These are phyloP conservation scores for Skeletonema marinoi DNA, from an alignment of 108 stramenopile genomes.

Conservation along the genomic window DNA sequence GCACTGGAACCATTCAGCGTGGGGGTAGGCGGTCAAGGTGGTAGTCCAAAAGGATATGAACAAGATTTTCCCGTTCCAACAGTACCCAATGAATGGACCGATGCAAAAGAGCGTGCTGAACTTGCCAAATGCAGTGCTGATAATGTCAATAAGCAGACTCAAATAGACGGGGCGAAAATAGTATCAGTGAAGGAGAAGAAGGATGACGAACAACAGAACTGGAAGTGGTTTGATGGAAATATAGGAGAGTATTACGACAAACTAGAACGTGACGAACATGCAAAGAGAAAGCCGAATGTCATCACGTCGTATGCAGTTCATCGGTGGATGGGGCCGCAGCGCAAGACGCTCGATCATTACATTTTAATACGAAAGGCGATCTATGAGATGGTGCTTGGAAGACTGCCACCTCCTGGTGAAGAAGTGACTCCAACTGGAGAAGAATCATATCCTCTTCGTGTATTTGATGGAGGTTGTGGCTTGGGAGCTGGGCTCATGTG, in stretches of 20 bases:
- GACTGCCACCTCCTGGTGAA: neutral
- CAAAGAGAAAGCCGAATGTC: conserved; percentile 44
- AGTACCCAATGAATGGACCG: neutral
- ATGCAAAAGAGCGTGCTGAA: neutral
- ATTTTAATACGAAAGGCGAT: conserved; percentile 26
- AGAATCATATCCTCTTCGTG: conserved; percentile 16
- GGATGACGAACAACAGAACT: conserved; percentile 21
- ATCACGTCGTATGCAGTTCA: conserved; percentile 56
- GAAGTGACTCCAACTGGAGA: neutral
- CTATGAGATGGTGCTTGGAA: conserved; percentile 8
- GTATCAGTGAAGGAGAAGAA: neutral
- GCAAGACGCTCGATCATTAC: conserved; percentile 50
- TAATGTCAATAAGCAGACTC: neutral
- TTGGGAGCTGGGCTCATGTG: conserved; percentile 60
- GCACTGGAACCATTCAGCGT: conserved; percentile 54
- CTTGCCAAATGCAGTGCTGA: neutral
- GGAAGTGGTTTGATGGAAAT: conserved; percentile 63
- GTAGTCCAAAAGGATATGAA: conserved; percentile 19
- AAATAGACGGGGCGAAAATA: neutral
- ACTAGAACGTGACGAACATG: conserved; percentile 46
- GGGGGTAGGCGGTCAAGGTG: conserved; percentile 49
- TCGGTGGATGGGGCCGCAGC: conserved; percentile 57
- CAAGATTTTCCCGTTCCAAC: conserved; percentile 34
- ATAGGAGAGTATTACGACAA: conserved; percentile 60
- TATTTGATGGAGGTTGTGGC: conserved; percentile 64